Percentiles rank a stretch among this genome's conserved stretches.
phyloP scores from a whole-genome alignment of 148 eudicot genomes.

The Pouteria glomerata region DNA sequence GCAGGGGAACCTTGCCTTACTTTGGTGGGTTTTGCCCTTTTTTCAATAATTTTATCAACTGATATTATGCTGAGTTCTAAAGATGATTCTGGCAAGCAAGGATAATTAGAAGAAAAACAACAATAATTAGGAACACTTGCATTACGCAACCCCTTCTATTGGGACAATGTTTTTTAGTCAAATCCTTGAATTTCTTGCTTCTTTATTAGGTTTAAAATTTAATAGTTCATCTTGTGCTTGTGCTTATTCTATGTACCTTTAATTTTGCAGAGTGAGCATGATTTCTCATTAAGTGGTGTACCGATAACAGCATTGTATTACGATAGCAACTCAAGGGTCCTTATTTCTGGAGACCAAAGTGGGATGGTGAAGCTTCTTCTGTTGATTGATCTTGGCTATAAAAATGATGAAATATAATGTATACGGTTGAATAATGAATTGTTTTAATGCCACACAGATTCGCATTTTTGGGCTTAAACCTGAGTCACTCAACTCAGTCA shows the following conservation, averaged over 20 bases:
- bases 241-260: constrained; percentile 2
- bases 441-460: constrained; percentile 41
- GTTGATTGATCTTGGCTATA: not conserved
- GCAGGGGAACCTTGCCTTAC: not conserved
- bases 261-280: constrained; percentile 55
- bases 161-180: not conserved
- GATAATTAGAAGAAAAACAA: not conserved
- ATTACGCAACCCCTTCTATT: not conserved
- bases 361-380: constrained; percentile 50
- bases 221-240: not conserved
- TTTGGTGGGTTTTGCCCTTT: not conserved
- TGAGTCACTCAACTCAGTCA: constrained; percentile 53
- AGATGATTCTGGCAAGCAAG: not conserved
- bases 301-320: constrained; percentile 63
- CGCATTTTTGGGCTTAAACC: constrained; percentile 66
- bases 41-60: not conserved
- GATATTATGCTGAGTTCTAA: too few relatives aligned
- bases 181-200: not conserved
- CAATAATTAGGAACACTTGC: not conserved
- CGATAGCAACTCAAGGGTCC: constrained; percentile 35
- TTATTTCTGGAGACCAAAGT: constrained; percentile 89
- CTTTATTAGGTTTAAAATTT: not conserved
- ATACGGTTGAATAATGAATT: not conserved
- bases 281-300: constrained; percentile 48
- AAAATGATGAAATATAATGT: not conserved